These are phyloP conservation scores for Pleurotus salmoneostramineus DNA, from an alignment of 768 basidiomycete species.

Conservation along the genomic window DNA sequence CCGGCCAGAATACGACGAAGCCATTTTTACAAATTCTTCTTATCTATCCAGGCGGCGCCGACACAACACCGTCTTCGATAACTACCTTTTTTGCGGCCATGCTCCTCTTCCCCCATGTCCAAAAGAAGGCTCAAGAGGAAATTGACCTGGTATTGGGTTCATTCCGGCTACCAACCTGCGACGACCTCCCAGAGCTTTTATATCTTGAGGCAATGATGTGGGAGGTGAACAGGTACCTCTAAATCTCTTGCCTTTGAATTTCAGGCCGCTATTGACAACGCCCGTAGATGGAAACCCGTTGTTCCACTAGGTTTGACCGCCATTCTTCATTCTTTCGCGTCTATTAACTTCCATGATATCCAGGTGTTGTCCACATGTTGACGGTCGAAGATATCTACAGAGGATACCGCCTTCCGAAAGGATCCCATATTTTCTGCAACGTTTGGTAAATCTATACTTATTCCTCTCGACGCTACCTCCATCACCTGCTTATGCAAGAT, in stretches of 20 bases:
- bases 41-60: neutral
- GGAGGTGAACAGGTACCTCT: neutral
- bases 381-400: constrained; percentile 41
- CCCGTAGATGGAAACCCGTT: neutral
- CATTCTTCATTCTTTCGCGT: neutral
- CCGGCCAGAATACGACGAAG: too few species aligned
- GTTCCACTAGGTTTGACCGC: neutral
- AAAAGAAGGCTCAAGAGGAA: constrained; percentile 25
- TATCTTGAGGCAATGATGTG: constrained; percentile 26
- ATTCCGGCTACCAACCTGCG: constrained; percentile 23
- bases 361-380: constrained; percentile 26
- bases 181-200: constrained; percentile 20
- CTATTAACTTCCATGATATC: neutral
- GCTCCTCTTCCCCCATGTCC: constrained; percentile 21
- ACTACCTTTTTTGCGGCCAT: constrained; percentile 24
- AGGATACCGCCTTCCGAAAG: constrained; percentile 36
- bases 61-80: constrained; percentile 22
- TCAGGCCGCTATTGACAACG: neutral
- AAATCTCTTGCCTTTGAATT: neutral
- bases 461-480: neutral
- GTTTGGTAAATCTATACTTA: constrained; percentile 18
- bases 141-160: constrained; percentile 23
- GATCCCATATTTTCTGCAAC: constrained; percentile 29
- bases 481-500: neutral
- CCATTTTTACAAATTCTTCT: neutral